Evolutionary conservation across 2,329 filamentous ascomycete species (phyloP).

Genomic region (Aspergillus fijiensis): DNA sequence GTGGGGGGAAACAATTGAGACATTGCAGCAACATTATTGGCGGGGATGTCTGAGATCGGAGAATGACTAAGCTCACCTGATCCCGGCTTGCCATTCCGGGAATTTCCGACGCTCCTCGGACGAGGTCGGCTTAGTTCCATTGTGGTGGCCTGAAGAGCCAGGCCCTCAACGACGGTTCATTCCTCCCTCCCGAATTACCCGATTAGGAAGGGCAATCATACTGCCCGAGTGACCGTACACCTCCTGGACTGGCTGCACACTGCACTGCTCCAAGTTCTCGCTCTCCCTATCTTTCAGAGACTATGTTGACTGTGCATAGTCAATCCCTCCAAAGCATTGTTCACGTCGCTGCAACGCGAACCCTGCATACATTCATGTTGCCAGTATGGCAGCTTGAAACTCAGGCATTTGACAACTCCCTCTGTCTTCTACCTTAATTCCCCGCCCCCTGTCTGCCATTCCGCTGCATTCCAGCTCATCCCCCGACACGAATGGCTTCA

Average conservation of each 20-base stretch:
- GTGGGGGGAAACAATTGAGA: not conserved
- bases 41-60: not conserved
- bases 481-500: not conserved
- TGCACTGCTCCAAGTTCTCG: too few relatives aligned
- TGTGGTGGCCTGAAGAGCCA: not conserved
- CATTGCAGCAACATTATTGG: not conserved
- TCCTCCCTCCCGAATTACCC: not conserved
- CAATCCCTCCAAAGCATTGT: not conserved
- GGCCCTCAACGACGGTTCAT: not conserved
- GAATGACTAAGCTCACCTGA: not conserved
- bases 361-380: constrained; percentile 6
- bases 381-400: not conserved
- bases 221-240: too few relatives aligned
- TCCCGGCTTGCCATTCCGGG: not conserved
- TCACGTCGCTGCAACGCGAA: not conserved
- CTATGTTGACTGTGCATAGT: not conserved
- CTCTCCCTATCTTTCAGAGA: not conserved
- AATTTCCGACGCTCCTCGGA: not conserved
- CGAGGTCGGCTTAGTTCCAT: not conserved
- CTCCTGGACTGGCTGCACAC: not conserved
- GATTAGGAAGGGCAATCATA: not conserved
- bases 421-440: too few relatives aligned
- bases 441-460: not conserved
- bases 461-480: constrained; percentile 7
- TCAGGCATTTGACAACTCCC: not conserved